Evolutionary conservation across 371 early-diverging fungal genomes (phyloP), one percentile per base, ranked within the genome.

Genomic region (Lichtheimia ornata): DNA sequence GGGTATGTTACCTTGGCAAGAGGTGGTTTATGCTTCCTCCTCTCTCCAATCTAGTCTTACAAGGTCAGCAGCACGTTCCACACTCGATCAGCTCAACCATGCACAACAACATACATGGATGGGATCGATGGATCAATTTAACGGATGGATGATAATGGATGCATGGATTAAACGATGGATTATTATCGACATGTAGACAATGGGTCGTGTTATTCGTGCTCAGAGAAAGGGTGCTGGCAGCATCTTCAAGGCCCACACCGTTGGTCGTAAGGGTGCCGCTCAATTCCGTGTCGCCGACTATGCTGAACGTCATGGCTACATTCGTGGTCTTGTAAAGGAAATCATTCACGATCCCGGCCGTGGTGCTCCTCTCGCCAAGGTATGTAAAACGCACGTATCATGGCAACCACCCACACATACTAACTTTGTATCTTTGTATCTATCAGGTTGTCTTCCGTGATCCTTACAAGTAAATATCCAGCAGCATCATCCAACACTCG

Each of bases 281-380:
- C 92, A 95, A 87, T 84, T 92, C 82, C 88, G 98, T 71, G 79
- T 94, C 64, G 76, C 93, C 65, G 99, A 98, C 84, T 98, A 79
- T 76, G 91, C 98, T 68, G 99, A 99, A 88, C 93, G 98, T 74
- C 87, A 97, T 76, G 98, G 99, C 70, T 98, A 97, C 86, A 81
- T 91, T 71, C 88, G 96, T 65, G 99, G 99, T 74, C 81, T 97
- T 71, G 94, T 99, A 71, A 95, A 97, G 91, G 97, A 97, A 81
- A 98, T 99, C 77, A 88, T 99, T 73, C 99, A 99, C 89, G 99
- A 99, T 83, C 93, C 98, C 67, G 99, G 99, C 74, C 95, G 99
- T 88, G 99, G 99, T 84, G 99, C 99, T 72, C 99, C 99, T 54
- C 91, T 99, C 58, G 98, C 99, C 84, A 93, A 92, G 88, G 94